Percentiles rank a stretch among this genome's conserved stretches.
These are phyloP conservation scores for Eucalyptus viminalis DNA, from an alignment of 345 rosid genomes.

Conservation along the genomic window DNA sequence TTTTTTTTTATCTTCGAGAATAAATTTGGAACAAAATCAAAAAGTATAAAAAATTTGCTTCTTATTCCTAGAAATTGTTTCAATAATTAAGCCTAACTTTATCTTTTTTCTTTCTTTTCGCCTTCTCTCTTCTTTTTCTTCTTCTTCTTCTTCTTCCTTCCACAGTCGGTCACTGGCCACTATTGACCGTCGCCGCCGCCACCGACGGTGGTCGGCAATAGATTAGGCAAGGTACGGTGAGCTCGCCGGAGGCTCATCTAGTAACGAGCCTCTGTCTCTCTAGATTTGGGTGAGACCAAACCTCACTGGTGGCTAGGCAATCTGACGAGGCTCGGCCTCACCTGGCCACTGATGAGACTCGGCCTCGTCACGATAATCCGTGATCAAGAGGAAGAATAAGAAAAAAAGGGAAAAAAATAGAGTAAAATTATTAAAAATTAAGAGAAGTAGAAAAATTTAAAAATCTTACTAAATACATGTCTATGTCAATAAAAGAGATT, in stretches of 20 bases:
- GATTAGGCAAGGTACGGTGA: accelerated
- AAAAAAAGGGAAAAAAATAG: too few species aligned
- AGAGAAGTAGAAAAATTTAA: too few species aligned
- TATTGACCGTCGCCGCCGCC: accelerated
- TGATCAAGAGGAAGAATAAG: too few species aligned
- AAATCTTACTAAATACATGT: accelerated
- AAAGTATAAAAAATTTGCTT: accelerated
- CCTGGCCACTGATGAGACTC: accelerated
- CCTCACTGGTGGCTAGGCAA: accelerated
- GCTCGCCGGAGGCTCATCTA: accelerated
- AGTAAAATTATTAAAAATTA: too few species aligned
- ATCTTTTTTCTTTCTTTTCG: too few species aligned
- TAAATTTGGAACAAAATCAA: accelerated
- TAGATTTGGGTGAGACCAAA: too few species aligned
- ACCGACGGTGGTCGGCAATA: accelerated
- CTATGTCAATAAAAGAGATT: accelerated
- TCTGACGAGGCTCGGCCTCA: accelerated
- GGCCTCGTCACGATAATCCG: accelerated
- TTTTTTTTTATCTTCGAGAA: accelerated
- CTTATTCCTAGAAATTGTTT: accelerated
- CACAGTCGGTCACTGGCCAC: accelerated
- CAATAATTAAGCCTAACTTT: too few species aligned
- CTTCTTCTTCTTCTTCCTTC: too few species aligned
- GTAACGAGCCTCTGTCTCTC: accelerated
- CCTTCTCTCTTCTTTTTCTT: too few species aligned